A percentile compares a stretch with the other conserved stretches of the same genome.
phyloP scores from a whole-genome alignment of 2,329 filamentous ascomycete genomes.

The Ceratocystiopsis sp. region DNA sequence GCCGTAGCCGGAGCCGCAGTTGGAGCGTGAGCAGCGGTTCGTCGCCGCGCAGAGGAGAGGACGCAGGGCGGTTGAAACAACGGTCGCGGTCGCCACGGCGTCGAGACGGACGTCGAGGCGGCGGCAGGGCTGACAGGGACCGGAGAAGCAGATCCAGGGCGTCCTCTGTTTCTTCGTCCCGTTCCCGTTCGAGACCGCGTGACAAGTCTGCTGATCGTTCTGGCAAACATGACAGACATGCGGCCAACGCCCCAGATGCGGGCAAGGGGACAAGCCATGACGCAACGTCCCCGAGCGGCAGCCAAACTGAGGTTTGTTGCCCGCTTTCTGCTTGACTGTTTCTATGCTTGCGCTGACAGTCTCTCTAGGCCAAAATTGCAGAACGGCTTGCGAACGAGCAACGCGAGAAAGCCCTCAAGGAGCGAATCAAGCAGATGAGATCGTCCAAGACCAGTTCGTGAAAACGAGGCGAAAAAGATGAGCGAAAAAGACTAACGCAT shows the following conservation, averaged over 20 bases:
- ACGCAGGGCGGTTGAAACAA: not conserved
- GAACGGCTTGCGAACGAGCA: constrained; percentile 27
- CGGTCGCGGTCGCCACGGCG: constrained; percentile 2
- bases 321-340: not conserved
- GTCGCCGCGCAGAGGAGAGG: constrained; percentile 3
- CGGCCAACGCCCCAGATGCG: constrained; percentile 8
- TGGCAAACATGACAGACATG: constrained; percentile 27
- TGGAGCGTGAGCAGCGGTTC: constrained; percentile 9
- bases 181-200: constrained; percentile 19
- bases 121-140: no score
- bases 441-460: constrained; percentile 26
- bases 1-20: constrained; percentile 15
- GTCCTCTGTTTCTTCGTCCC: constrained; percentile 31
- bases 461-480: constrained; percentile 7
- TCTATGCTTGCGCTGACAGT: constrained; percentile 1
- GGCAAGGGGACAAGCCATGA: not conserved
- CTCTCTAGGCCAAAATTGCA: constrained; percentile 17
- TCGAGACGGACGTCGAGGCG: constrained; percentile 16
- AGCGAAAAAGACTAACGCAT: constrained; percentile 21
- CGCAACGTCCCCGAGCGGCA: constrained; percentile 4
- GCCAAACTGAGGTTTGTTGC: constrained; percentile 15
- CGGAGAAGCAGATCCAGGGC: constrained; percentile 20
- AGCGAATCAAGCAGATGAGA: constrained; percentile 39
- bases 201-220: constrained; percentile 41
- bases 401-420: constrained; percentile 32